Base-by-base conservation (phyloP, 75 land plant species). In the Selaginella moellendorffii region DNA sequence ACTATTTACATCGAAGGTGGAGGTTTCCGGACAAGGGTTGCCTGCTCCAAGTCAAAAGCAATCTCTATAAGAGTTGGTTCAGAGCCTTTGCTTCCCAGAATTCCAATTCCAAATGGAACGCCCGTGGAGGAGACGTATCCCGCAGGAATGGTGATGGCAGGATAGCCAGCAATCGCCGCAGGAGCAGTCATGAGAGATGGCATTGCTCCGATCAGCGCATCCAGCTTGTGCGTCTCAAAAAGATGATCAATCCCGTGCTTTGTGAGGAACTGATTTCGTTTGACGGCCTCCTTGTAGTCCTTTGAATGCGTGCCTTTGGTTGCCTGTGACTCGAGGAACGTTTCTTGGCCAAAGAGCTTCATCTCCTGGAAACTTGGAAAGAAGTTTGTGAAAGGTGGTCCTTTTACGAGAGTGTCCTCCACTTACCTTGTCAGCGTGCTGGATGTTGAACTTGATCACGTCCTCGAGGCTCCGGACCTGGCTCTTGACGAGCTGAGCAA, bases 1-100 rank as follows among this genome's bases (percentile, higher is more conserved):
- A n/a, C n/a, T n/a, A n/a, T n/a, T n/a, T n/a, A n/a, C n/a, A n/a
- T n/a, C n/a, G n/a, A n/a, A n/a, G n/a, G n/a, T n/a, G 87, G 87
- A 24, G 84, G 81, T 63, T 62, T 81, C 46, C 86, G 54, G 1
- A 71, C 28, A 42, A 27, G 54, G 0, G 83, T 83, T 21, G 83
- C 83, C 54, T 81, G 83, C 54, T 83, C 86, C 66, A 81, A 83
- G 23, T 54, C 78, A 74, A 76, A 83, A 59, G 86, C 76, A 63
- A 81, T 71, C 65, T 83, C 81, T 21, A 83, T 81, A 26, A 83
- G 65, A 23, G 26, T 73, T 10, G 76, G 72, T 24, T 83, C 86
- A 0, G 75, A 69, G 23, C 78, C 81, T 31, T 54, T 70, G 23
- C 65, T 56, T 1, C 86, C 83, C 0, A 80, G 72, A 51, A 80